phyloP scores from a whole-genome alignment of 176 grass and related monocot genomes.

The Neostapfia colusana region DNA sequence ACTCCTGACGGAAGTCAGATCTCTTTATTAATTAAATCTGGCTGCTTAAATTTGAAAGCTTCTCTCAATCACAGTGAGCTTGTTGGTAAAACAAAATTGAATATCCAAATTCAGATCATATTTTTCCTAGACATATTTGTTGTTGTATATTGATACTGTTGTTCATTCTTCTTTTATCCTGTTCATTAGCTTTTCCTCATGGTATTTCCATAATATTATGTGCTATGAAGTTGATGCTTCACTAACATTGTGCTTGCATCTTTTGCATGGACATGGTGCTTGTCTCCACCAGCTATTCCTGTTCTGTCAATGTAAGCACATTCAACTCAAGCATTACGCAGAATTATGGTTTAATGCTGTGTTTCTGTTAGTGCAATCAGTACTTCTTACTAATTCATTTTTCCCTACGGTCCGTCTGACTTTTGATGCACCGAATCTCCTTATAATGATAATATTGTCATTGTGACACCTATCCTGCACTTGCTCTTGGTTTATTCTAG shows the following conservation, averaged over 20 bases:
- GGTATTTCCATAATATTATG: not conserved
- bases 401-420: not conserved
- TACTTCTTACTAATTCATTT: not conserved
- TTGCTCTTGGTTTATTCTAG: not conserved
- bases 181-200: not conserved
- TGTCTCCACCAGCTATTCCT: conserved; percentile 83
- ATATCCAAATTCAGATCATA: not conserved
- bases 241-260: conserved; percentile 40
- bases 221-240: conserved; percentile 22
- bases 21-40: not conserved
- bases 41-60: not conserved
- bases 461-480: not conserved
- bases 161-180: not conserved
- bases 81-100: not conserved
- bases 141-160: not conserved
- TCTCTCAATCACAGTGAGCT: not conserved
- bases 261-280: conserved; percentile 54
- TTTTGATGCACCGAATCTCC: not conserved
- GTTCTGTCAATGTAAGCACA: conserved; percentile 93
- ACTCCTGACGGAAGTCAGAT: not conserved
- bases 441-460: not conserved
- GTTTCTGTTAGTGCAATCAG: not conserved
- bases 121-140: not conserved
- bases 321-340: conserved; percentile 16
- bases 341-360: not conserved